These are phyloP conservation scores for Talaromyces ruber DNA, from an alignment of 495 filamentous ascomycete species.

Conservation along the genomic window DNA sequence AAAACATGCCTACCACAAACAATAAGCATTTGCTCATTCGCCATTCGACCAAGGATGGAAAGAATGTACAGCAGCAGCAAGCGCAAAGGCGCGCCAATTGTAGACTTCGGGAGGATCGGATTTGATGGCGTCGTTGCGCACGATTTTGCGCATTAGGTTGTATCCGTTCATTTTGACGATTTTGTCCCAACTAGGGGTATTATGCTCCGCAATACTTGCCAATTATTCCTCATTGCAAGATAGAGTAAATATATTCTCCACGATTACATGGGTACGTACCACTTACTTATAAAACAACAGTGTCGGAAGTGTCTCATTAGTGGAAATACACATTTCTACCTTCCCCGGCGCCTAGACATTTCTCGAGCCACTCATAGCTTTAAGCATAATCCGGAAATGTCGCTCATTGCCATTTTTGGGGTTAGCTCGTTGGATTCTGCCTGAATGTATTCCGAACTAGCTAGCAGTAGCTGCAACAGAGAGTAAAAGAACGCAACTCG, in stretches of 20 bases:
- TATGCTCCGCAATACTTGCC: not conserved
- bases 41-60: not conserved
- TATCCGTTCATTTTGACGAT: not conserved
- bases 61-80: slow-evolving; percentile 56
- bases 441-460: not conserved
- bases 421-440: not conserved
- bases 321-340: not conserved
- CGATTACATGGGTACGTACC: not conserved
- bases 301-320: not conserved
- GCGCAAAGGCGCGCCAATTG: slow-evolving; percentile 62
- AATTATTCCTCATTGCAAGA: not conserved
- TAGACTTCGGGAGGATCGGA: slow-evolving; percentile 68
- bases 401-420: not conserved
- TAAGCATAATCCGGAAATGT: not conserved
- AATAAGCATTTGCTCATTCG: not conserved
- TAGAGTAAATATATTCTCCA: not conserved
- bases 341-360: not conserved
- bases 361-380: not conserved
- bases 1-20: slow-evolving; percentile 51
- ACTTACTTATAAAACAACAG: not conserved
- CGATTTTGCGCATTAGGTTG: slow-evolving; percentile 50
- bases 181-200: not conserved
- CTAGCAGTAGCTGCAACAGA: not conserved
- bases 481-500: not conserved
- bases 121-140: slow-evolving; percentile 74